Percentiles rank a stretch among this genome's conserved stretches.
phyloP scores from a whole-genome alignment of 2,329 filamentous ascomycete genomes.

The Aphanocladium album region DNA sequence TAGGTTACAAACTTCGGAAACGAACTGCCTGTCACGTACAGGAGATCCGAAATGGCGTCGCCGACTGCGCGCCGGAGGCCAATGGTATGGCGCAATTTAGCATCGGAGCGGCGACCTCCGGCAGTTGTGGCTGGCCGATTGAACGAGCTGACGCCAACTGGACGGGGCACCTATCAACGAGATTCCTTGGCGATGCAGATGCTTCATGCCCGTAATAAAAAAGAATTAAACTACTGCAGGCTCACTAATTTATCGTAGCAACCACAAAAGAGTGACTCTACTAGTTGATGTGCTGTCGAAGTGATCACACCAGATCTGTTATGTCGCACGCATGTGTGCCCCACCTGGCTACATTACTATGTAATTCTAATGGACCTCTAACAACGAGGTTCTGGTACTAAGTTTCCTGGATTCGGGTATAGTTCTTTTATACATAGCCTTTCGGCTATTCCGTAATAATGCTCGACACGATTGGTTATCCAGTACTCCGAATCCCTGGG shows the following conservation, averaged over 20 bases:
- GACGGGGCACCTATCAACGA: neutral
- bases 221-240: neutral
- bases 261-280: neutral
- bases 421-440: no score
- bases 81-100: neutral
- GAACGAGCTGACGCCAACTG: neutral
- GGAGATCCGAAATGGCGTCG: slow-evolving; percentile 2
- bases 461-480: no score
- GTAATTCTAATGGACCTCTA: no score
- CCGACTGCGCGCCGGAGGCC: neutral
- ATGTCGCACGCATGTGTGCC: neutral
- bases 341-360: no score
- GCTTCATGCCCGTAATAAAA: neutral
- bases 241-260: neutral
- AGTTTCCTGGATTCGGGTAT: no score
- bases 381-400: no score
- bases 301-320: neutral
- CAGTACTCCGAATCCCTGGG: no score
- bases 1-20: neutral
- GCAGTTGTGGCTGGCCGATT: neutral
- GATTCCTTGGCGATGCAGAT: neutral
- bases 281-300: neutral
- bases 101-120: neutral
- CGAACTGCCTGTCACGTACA: neutral
- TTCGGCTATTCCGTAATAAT: no score